Evolutionary conservation across 768 basidiomycete genomes (phyloP), one percentile per base, ranked within the genome.

Genomic region (Pisolithus microcarpus): DNA sequence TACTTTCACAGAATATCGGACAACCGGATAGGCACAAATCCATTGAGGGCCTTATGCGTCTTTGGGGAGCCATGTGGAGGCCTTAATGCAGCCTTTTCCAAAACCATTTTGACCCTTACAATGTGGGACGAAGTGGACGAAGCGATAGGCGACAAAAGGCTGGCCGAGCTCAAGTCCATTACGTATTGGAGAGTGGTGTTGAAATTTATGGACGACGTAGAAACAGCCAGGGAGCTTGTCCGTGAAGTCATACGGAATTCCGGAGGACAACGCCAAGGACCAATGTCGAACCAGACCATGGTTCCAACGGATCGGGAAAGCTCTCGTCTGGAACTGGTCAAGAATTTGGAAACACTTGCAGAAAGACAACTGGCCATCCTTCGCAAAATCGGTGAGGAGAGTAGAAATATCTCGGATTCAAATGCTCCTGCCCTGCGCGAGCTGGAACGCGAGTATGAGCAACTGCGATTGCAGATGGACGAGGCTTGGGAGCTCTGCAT

Each of bases 1-100:
- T 67, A 63, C 53, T 52, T 67, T 40, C 64, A 67, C 37, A 54
- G 58, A 3, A 67, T 67, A 26, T 48, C 65, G 18, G 64, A 65
- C 51, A 51, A 56, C 47, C 47, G 56, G 16, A 54, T 65, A 34
- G 51, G 56, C 13, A 61, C 60, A n/a, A 52, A 58, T 10, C 45
- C 61, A 6, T 21, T 40, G 37, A 58, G 53, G 18, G 63, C 64
- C 52, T 52, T 61, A 26, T 18, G 31, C 18, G 52, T 67, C 52
- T 64, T 65, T 54, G 26, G 56, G 15, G 52, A 53, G 15, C 48
- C 65, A 9, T 67, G 65, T 48, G 65, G 65, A n/a, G 43, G 26
- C 43, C 15, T 44, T 26, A 50, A 48, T 1, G 39, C 48, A 21
- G 54, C 62, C 16, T 54, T 67, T 7, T 18, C 45, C 38, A 67